These are phyloP conservation scores for Kwoniella heveanensis DNA, from an alignment of 768 basidiomycete genomes.

Conservation along the genomic window DNA sequence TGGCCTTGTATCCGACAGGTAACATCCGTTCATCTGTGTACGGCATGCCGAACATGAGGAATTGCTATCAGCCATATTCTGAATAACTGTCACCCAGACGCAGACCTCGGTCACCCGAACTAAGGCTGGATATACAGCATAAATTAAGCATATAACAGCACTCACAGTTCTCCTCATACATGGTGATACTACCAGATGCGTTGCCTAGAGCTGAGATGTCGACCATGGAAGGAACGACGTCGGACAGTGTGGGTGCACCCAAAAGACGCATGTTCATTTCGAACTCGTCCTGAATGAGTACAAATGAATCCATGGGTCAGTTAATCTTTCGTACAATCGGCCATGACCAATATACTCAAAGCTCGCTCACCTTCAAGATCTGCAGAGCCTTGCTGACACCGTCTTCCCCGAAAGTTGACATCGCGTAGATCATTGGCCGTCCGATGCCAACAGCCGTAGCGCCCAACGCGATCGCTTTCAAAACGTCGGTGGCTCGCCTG, in stretches of 20 bases:
- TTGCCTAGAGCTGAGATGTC: conserved; percentile 70
- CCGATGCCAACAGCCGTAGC: conserved; percentile 73
- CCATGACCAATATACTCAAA: too few relatives aligned
- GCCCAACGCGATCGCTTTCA: conserved; percentile 84
- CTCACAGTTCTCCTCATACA: conserved; percentile 83
- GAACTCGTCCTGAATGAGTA: conserved; percentile 75
- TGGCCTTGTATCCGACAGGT: conserved; percentile 28
- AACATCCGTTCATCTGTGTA: conserved; percentile 24
- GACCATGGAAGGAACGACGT: conserved; percentile 86
- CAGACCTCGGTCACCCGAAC: too few relatives aligned
- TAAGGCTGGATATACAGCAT: too few relatives aligned
- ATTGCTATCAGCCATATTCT: not conserved
- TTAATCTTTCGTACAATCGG: too few relatives aligned
- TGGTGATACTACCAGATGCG: conserved; percentile 65
- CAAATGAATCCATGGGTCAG: too few relatives aligned
- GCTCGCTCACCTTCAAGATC: conserved; percentile 62
- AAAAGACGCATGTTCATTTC: conserved; percentile 96
- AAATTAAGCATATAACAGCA: too few relatives aligned
- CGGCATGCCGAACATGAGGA: not conserved
- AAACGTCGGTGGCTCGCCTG: conserved; percentile 80
- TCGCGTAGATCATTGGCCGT: conserved; percentile 60
- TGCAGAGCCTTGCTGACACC: conserved; percentile 82
- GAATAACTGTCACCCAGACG: too few relatives aligned
- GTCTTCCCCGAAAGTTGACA: conserved; percentile 70
- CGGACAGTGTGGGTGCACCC: conserved; percentile 76